Conservation (phyloP, 116 monocot species). For the Thalassia testudinum region DNA sequence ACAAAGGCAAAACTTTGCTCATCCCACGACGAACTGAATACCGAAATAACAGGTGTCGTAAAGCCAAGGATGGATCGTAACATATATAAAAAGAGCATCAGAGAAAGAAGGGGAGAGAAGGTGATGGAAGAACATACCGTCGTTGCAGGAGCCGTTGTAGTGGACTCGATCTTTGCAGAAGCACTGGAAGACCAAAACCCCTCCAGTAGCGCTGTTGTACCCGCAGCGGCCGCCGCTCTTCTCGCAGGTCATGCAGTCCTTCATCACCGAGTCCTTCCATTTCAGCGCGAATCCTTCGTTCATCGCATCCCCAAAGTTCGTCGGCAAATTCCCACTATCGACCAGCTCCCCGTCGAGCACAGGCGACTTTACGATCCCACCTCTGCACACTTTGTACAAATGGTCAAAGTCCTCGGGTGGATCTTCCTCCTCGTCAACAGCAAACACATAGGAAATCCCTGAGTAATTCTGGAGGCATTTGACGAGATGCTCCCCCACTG, state of each 20-base stretch:
- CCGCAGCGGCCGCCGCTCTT: constrained; percentile 6
- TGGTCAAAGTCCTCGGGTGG: not conserved
- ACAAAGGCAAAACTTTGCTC: no score
- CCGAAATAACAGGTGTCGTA: no score
- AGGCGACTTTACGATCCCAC: not conserved
- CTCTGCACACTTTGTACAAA: not conserved
- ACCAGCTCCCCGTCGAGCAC: not conserved
- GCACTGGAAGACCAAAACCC: not conserved
- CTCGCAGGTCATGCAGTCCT: constrained; percentile 5
- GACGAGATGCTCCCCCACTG: not conserved
- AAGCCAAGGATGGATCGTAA: no score
- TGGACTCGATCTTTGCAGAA: constrained; percentile 1
- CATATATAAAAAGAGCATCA: no score
- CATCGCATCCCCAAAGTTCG: not conserved
- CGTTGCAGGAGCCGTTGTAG: not conserved
- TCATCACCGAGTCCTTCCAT: not conserved
- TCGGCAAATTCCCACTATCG: no score
- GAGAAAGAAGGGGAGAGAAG: no score
- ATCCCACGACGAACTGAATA: no score
- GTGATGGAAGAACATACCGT: not conserved
- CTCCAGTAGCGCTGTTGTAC: not conserved
- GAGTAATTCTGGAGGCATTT: not conserved
- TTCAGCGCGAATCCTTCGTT: not conserved
- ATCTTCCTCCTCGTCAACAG: not conserved
- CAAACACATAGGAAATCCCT: not conserved